Evolutionary conservation across 371 early-diverging fungal genomes (phyloP).

Genomic region (Haplosporangium sp.): DNA sequence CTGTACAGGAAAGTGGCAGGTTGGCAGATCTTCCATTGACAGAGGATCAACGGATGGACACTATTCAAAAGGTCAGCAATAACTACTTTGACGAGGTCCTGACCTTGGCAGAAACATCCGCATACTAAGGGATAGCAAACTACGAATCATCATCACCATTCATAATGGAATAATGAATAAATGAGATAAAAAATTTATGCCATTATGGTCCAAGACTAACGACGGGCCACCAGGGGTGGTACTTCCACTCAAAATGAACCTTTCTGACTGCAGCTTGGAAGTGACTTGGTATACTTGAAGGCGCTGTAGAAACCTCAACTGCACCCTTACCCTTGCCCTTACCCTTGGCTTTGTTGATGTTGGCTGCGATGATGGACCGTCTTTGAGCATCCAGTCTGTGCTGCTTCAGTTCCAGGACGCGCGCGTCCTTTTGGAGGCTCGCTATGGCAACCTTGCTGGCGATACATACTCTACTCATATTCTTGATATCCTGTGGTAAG

Average conservation of each 20-base stretch:
- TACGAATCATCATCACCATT: background rate
- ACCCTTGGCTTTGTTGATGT: constrained; percentile 5
- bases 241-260: constrained; percentile 56
- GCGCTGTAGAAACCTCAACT: background rate
- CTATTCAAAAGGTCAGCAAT: constrained; percentile 45
- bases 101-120: constrained; percentile 31
- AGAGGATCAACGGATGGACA: constrained; percentile 41
- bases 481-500: constrained; percentile 56
- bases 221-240: constrained; percentile 66
- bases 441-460: constrained; percentile 54
- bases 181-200: background rate
- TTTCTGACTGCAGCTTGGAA: constrained; percentile 20
- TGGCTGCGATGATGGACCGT: background rate
- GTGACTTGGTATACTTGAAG: background rate
- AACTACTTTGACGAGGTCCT: constrained; percentile 53
- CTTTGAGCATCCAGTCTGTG: background rate
- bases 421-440: constrained; percentile 30
- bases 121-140: constrained; percentile 5
- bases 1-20: constrained; percentile 27
- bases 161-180: background rate
- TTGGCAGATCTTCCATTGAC: constrained; percentile 28
- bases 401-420: constrained; percentile 27
- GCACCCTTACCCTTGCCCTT: background rate
- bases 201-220: constrained; percentile 32
- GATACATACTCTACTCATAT: constrained; percentile 58